Conservation (phyloP, 1,284 basidiomycete species). For the Marasmius oreades region DNA sequence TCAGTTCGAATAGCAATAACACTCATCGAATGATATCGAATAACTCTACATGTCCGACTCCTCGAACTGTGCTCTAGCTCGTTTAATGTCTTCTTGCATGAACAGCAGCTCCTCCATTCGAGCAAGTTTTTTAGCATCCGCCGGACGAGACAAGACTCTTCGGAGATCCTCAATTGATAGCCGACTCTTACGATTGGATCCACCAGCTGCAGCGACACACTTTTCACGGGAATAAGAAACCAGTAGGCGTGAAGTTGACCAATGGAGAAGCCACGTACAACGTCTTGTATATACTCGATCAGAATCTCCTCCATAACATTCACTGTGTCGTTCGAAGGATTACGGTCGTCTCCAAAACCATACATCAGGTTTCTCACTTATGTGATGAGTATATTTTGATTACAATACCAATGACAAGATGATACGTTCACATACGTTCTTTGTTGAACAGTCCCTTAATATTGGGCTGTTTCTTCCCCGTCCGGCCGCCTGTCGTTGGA, state of each 20-base stretch:
- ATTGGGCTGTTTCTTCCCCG: slow-evolving; percentile 56
- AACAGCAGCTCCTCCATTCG: slow-evolving; percentile 86
- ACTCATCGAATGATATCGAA: neutral
- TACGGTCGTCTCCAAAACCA: slow-evolving; percentile 90
- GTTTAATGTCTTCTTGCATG: slow-evolving; percentile 90
- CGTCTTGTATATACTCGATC: slow-evolving; percentile 86
- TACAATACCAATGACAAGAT: slow-evolving; percentile 2
- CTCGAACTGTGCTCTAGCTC: slow-evolving; percentile 78
- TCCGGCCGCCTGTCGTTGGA: slow-evolving; percentile 36
- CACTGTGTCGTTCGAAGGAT: slow-evolving; percentile 83
- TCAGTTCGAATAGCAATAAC: too few species aligned
- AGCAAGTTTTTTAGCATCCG: slow-evolving; percentile 83
- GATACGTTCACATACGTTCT: slow-evolving; percentile 54
- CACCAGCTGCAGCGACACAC: slow-evolving; percentile 66
- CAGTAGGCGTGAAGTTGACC: slow-evolving; percentile 13
- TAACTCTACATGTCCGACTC: slow-evolving; percentile 52
- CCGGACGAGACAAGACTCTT: slow-evolving; percentile 68
- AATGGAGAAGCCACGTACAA: slow-evolving; percentile 50
- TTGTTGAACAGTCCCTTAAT: slow-evolving; percentile 72
- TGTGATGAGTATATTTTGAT: slow-evolving; percentile 8
- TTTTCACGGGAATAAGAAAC: slow-evolving; percentile 26
- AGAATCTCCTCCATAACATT: slow-evolving; percentile 93
- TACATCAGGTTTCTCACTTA: slow-evolving; percentile 89
- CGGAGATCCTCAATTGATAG: slow-evolving; percentile 80
- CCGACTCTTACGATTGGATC: slow-evolving; percentile 65